These are phyloP conservation scores for Aspergillus wentii DNA, from an alignment of 495 filamentous ascomycete genomes.

Conservation along the genomic window DNA sequence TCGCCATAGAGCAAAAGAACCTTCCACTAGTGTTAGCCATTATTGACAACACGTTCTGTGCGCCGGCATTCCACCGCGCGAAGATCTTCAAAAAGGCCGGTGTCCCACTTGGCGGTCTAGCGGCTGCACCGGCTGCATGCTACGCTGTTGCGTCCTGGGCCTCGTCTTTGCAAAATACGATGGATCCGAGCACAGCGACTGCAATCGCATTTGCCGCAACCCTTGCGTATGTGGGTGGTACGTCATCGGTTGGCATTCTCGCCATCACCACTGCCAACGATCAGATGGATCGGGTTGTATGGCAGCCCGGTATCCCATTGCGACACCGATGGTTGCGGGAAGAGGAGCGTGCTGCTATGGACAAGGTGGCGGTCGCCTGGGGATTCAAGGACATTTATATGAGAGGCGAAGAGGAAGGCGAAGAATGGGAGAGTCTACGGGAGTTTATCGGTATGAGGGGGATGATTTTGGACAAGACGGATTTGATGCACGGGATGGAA, in stretches of 20 bases:
- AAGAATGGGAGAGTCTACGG: conserved; percentile 78
- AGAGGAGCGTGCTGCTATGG: conserved; percentile 85
- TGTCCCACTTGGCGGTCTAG: conserved; percentile 46
- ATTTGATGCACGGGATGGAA: conserved; percentile 90
- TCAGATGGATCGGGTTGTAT: conserved; percentile 89
- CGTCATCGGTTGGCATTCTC: conserved; percentile 73
- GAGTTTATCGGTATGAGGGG: conserved; percentile 74
- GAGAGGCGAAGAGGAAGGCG: conserved; percentile 84
- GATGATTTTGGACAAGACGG: conserved; percentile 84
- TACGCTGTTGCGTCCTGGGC: conserved; percentile 60
- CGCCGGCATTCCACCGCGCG: conserved; percentile 63
- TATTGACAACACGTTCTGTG: conserved; percentile 70
- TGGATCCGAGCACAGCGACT: conserved; percentile 66
- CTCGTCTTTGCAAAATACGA: conserved; percentile 57
- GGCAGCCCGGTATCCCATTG: conserved; percentile 75
- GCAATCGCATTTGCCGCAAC: conserved; percentile 77
- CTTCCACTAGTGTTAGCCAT: conserved; percentile 73
- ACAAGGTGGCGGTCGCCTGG: conserved; percentile 81
- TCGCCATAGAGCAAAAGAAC: conserved; percentile 72
- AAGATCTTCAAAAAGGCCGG: conserved; percentile 55
- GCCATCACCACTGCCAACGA: conserved; percentile 83
- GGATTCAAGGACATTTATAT: conserved; percentile 77
- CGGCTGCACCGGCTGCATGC: conserved; percentile 60
- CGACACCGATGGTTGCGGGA: conserved; percentile 86
- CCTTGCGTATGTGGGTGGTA: conserved; percentile 73